Evolutionary conservation across 2,329 filamentous ascomycete genomes (phyloP).

Genomic region (Seiridium unicorne): DNA sequence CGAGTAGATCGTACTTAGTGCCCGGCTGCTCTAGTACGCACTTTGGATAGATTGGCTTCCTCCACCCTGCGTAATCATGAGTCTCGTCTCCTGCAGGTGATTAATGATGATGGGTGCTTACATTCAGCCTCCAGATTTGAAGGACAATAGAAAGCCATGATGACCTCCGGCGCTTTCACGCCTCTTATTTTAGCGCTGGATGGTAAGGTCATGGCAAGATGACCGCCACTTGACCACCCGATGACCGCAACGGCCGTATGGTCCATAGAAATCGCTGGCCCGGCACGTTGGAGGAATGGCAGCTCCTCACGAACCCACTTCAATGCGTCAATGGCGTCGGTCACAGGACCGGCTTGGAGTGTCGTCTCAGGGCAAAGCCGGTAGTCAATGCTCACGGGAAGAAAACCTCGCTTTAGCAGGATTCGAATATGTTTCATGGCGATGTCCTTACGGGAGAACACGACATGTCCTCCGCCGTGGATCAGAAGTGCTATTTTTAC

Average conservation of each 20-base stretch:
- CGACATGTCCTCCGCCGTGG: constrained; percentile 41
- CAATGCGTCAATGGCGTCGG: neutral
- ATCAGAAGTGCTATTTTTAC: constrained; percentile 36
- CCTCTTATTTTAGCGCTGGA: neutral
- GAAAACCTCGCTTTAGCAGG: constrained; percentile 36
- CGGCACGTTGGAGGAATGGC: neutral
- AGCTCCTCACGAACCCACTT: neutral
- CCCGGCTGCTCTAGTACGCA: too few species aligned
- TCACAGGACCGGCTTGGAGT: constrained; percentile 35
- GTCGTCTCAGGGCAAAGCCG: constrained; percentile 47
- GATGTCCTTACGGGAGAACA: constrained; percentile 34
- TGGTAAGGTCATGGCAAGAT: neutral
- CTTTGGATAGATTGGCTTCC: too few species aligned
- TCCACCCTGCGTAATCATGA: too few species aligned
- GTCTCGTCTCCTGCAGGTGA: too few species aligned
- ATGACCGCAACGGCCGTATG: neutral
- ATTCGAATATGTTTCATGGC: constrained; percentile 30
- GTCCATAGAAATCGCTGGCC: neutral
- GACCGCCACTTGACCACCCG: neutral
- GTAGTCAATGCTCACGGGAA: constrained; percentile 50
- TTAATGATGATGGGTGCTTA: too few species aligned
- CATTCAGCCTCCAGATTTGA: neutral
- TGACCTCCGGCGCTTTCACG: neutral
- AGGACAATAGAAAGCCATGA: neutral
- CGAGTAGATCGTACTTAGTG: too few species aligned